A percentile compares a stretch with the other conserved stretches of the same genome.
Evolutionary conservation across 129 eudicot species (phyloP).

Genomic region (Tanacetum coccineum): DNA sequence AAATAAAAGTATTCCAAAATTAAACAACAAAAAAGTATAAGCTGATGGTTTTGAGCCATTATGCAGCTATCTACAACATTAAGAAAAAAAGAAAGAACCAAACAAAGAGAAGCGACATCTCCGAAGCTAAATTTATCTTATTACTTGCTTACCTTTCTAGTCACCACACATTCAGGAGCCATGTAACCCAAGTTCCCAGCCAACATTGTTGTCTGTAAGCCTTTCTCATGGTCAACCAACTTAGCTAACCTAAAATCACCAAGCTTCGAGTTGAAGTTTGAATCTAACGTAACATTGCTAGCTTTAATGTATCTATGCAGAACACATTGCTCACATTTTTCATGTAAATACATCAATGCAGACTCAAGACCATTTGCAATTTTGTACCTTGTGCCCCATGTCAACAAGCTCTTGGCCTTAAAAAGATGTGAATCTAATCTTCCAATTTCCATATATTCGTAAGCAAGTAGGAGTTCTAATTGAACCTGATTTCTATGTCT

Average conservation of each 20-base stretch:
- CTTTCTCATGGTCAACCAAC: conserved; percentile 35
- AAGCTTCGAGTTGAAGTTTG: conserved; percentile 32
- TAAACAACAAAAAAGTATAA: too few species aligned
- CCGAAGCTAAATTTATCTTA: conserved; percentile 15
- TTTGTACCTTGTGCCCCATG: conserved; percentile 33
- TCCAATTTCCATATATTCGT: background rate
- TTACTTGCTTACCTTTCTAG: conserved; percentile 3
- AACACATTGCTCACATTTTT: conserved; percentile 26
- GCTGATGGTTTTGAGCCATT: too few species aligned
- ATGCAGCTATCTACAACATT: too few species aligned
- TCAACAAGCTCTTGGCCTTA: conserved; percentile 13
- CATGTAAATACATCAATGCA: background rate
- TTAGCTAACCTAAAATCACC: conserved; percentile 35
- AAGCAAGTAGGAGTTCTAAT: conserved; percentile 13
- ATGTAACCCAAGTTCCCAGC: conserved; percentile 40
- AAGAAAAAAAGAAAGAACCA: too few species aligned
- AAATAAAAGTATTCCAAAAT: too few species aligned
- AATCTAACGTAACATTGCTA: conserved; percentile 45
- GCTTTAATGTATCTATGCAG: conserved; percentile 38
- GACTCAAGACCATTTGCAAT: conserved; percentile 34
- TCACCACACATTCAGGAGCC: conserved; percentile 36
- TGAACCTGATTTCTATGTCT: conserved; percentile 41
- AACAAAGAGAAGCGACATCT: conserved; percentile 20
- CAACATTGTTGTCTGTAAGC: conserved; percentile 20
- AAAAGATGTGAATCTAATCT: conserved; percentile 17